Evolutionary conservation across 2,329 filamentous ascomycete species (phyloP), one percentile per base, ranked within the genome.

Genomic region (Penicillium crustosum): DNA sequence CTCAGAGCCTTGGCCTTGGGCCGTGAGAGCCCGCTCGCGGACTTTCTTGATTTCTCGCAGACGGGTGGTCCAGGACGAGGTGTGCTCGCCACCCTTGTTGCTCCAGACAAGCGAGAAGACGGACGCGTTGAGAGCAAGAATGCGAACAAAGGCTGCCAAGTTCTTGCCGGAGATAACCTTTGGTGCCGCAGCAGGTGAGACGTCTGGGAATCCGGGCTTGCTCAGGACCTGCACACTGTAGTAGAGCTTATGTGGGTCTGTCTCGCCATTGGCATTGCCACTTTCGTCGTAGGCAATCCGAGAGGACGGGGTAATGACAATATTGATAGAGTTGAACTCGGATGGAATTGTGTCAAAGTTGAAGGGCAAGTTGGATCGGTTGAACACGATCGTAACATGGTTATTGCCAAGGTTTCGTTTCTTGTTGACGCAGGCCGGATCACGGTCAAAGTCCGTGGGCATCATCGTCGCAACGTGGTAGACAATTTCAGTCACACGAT

Each of bases 391-490:
- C 72, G 96, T 97, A 71, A 99, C 94, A 73, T 91, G 96, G 74
- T 97, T 94, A 70, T 99, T 99, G 57, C 94, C 94, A 60, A 97
- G 94, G 70, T 97, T 95, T 3, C 87, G 84, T 76, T 99, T 99
- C 79, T 99, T 99, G 73, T 86, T 83, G 61, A 88, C 87, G 69
- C 89, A 91, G 61, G 86, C 83, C 10, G 89, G 85, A 67, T 96
- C 92, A 31, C 85, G 82, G 53, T 91, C 86, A 15, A 88, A 79
- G 70, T 95, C 85, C 10, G 91, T 96, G 1, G 94, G 94, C 94
- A 99, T 99, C 82, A 97, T 92, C 4, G 93, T 99, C 6, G 90
- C 91, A 54, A 97, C 88, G 72, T 97, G 94, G 75, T 95, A 99
- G 31, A 97, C 89, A 44, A 99, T 90, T 73, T 97, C 94, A 6